A percentile compares a stretch with the other conserved stretches of the same genome.
These are phyloP conservation scores for Cladophialophora bantiana DNA, from an alignment of 2,329 filamentous ascomycete species.

Conservation along the genomic window DNA sequence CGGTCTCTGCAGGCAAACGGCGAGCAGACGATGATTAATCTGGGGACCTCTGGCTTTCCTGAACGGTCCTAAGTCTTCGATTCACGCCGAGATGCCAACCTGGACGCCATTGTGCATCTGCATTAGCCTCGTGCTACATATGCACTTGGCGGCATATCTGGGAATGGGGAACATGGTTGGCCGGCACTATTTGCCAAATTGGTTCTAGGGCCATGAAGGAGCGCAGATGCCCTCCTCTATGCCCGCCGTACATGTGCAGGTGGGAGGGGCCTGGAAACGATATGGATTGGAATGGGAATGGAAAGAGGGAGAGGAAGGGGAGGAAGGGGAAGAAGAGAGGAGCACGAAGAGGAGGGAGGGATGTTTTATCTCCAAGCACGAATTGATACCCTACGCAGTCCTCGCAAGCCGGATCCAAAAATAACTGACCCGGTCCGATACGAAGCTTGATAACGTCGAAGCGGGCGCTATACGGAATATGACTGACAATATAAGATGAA, in stretches of 20 bases:
- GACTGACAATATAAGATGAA: no score
- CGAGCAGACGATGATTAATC: slow-evolving; percentile 26
- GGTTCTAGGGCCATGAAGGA: slow-evolving; percentile 1
- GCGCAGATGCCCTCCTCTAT: neutral
- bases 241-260: neutral
- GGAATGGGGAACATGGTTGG: slow-evolving; percentile 13
- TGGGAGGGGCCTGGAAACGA: neutral
- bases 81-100: neutral
- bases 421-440: no score
- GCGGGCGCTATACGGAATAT: no score
- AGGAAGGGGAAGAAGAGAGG: neutral
- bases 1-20: slow-evolving; percentile 27
- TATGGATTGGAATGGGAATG: neutral
- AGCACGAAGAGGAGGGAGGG: neutral
- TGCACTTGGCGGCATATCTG: neutral
- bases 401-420: no score
- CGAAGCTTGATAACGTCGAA: no score
- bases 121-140: neutral
- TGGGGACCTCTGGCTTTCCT: neutral
- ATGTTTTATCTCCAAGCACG: neutral
- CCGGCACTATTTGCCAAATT: slow-evolving; percentile 17
- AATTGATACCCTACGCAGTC: neutral
- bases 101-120: neutral
- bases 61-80: neutral
- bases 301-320: neutral